Conservation (phyloP, 2,329 filamentous ascomycete species). For the Lomentospora prolificans region DNA sequence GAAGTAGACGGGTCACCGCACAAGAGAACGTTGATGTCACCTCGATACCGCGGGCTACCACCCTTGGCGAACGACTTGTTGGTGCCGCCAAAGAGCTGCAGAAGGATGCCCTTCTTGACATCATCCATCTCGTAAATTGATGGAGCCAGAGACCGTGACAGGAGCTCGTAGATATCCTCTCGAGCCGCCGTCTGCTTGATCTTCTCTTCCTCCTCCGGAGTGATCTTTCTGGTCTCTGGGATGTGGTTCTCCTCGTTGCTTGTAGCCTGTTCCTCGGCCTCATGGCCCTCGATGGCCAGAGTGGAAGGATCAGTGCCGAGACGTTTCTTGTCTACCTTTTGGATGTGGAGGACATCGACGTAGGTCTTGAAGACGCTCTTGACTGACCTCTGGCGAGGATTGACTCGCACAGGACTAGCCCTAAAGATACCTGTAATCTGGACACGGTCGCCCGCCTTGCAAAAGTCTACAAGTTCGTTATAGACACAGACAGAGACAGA, state of each 20-base stretch:
- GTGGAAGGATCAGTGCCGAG: slow-evolving; percentile 88
- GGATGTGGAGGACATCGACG: slow-evolving; percentile 87
- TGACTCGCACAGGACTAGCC: slow-evolving; percentile 85
- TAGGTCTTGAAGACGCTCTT: slow-evolving; percentile 98
- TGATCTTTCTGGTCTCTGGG: slow-evolving; percentile 76
- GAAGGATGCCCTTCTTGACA: slow-evolving; percentile 94
- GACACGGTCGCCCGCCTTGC: slow-evolving; percentile 93
- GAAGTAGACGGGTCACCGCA: slow-evolving; percentile 95
- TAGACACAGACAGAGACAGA: slow-evolving; percentile 95
- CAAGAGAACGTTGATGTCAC: slow-evolving; percentile 93
- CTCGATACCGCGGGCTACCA: slow-evolving; percentile 88
- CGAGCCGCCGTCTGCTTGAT: slow-evolving; percentile 74
- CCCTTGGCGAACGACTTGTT: slow-evolving; percentile 98
- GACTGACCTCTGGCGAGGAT: slow-evolving; percentile 82
- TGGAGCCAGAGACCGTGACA: slow-evolving; percentile 82
- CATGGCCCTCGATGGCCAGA: slow-evolving; percentile 69
- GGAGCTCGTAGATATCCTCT: slow-evolving; percentile 83
- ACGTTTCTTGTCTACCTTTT: slow-evolving; percentile 92
- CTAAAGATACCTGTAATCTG: slow-evolving; percentile 96
- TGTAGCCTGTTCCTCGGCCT: slow-evolving; percentile 42
- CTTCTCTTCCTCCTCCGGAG: slow-evolving; percentile 77
- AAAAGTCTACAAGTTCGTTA: slow-evolving; percentile 93
- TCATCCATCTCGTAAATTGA: slow-evolving; percentile 98
- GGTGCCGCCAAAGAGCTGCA: slow-evolving; percentile 93
- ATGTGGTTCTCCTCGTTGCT: slow-evolving; percentile 51